Base-by-base conservation (phyloP, 306 rosid species). In the Hippophae gyantsensis region DNA sequence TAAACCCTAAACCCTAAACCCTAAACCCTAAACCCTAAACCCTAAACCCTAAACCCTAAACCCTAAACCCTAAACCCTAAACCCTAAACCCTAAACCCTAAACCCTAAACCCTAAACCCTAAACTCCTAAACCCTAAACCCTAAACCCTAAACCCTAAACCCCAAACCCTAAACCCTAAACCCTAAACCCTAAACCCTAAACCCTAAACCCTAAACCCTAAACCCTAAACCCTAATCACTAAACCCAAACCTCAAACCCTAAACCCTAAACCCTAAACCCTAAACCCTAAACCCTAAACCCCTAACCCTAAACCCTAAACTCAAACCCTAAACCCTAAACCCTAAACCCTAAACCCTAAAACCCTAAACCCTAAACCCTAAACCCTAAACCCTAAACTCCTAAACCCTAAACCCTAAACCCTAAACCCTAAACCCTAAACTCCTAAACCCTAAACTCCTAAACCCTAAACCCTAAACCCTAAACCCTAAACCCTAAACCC, bases 251-350 rank as follows among this genome's bases (percentile, higher is more conserved):
- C 62, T 44, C 44, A 54, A 45, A 56, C 61, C 67, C 43, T n/a
- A 69, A 38, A 40, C 42, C 67, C 57, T 13, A n/a, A 38, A 45
- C 68, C 68, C 54, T n/a, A 53, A 56, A 46, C 63, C 68, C 48
- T n/a, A 6, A 48, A 54, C 67, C 67, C 57, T 10, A 25, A 55
- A 62, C 67, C 67, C 45, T 42, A 60, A 61, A 62, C 74, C 70
- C n/a, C n/a, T n/a, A n/a, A n/a, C n/a, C n/a, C n/a, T n/a, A n/a
- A n/a, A n/a, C n/a, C n/a, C n/a, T n/a, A n/a, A n/a, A n/a, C n/a
- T n/a, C n/a, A n/a, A n/a, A 54, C 63, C 74, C 57, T 18, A 27
- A 48, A 46, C 63, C 68, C 74, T 40, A 13, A 62, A 69, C 57
- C 74, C 74, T 45, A 32, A 54, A 62, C 57, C 68, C 63, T 41